These are phyloP conservation scores for Capniomyces stellatus DNA, from an alignment of 371 early-diverging fungal genomes.

Conservation along the genomic window DNA sequence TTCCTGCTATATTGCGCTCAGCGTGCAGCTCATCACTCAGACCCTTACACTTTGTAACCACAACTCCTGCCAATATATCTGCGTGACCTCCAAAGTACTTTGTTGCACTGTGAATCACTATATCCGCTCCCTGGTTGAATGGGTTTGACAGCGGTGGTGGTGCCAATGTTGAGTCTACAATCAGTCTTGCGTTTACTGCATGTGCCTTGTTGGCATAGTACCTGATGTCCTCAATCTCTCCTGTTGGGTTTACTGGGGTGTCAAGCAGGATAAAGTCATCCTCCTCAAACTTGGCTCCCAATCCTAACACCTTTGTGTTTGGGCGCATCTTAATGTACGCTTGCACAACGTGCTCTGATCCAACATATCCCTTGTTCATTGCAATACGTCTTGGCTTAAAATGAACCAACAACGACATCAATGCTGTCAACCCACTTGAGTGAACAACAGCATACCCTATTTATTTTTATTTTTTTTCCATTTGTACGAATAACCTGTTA, in stretches of 20 bases:
- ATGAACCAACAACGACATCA: slow-evolving; percentile 60
- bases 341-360: slow-evolving; percentile 61
- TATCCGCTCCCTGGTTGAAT: slow-evolving; percentile 76
- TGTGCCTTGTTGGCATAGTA: slow-evolving; percentile 67
- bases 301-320: slow-evolving; percentile 41
- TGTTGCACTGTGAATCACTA: slow-evolving; percentile 88
- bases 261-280: slow-evolving; percentile 77
- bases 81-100: slow-evolving; percentile 96
- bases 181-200: slow-evolving; percentile 38
- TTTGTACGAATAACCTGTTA: no score
- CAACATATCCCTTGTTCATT: slow-evolving; percentile 85
- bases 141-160: slow-evolving; percentile 89
- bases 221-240: slow-evolving; percentile 73
- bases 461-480: no score
- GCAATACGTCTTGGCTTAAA: slow-evolving; percentile 55
- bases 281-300: slow-evolving; percentile 62
- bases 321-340: slow-evolving; percentile 66
- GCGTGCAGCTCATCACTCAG: slow-evolving; percentile 50
- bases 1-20: slow-evolving; percentile 77
- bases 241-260: slow-evolving; percentile 87
- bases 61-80: slow-evolving; percentile 92
- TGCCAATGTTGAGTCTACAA: slow-evolving; percentile 93
- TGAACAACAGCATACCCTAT: slow-evolving; percentile 75
- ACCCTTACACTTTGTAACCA: slow-evolving; percentile 49
- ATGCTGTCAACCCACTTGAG: slow-evolving; percentile 79